Percentiles rank a stretch among this genome's conserved stretches.
phyloP scores from a whole-genome alignment of 805 yeast genomes.

The Nakazawaea wickerhamii region DNA sequence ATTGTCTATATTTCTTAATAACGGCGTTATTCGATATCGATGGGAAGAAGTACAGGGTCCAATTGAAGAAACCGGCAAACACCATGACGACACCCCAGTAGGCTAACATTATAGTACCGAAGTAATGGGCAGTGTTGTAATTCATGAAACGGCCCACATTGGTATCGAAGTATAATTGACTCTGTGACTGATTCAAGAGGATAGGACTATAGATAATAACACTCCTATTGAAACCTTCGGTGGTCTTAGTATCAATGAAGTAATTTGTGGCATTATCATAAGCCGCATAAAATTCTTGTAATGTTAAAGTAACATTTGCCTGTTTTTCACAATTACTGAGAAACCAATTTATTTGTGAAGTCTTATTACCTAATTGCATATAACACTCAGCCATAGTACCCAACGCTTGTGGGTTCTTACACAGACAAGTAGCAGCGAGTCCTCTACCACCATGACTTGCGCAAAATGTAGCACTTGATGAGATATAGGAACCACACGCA shows the following conservation, averaged over 20 bases:
- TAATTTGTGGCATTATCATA: slow-evolving; percentile 37
- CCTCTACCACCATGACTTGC: not conserved
- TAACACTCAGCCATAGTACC: slow-evolving; percentile 25
- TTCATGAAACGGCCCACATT: slow-evolving; percentile 29
- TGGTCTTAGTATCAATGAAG: slow-evolving; percentile 27
- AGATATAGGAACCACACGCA: slow-evolving; percentile 3
- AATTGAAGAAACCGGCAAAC: slow-evolving; percentile 36
- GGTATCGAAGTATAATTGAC: slow-evolving; percentile 18
- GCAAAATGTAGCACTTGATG: slow-evolving; percentile 6
- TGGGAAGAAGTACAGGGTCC: slow-evolving; percentile 37
- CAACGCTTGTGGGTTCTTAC: slow-evolving; percentile 22
- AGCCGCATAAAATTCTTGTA: slow-evolving; percentile 27
- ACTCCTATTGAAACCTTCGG: slow-evolving; percentile 27
- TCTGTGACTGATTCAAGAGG: not conserved
- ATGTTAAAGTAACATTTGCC: slow-evolving; percentile 24
- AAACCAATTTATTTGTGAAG: slow-evolving; percentile 16
- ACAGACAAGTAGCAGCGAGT: slow-evolving; percentile 18
- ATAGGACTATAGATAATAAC: slow-evolving; percentile 33
- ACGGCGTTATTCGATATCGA: slow-evolving; percentile 14
- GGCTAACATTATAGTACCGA: slow-evolving; percentile 41
- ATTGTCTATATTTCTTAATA: slow-evolving; percentile 23
- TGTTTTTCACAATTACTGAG: slow-evolving; percentile 20
- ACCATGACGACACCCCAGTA: slow-evolving; percentile 45
- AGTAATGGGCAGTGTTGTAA: slow-evolving; percentile 35
- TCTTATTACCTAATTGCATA: slow-evolving; percentile 13